Evolutionary conservation across 192 early-diverging fungal genomes (phyloP), one percentile per base, ranked within the genome.

Genomic region (Blastocladiella britannica): DNA sequence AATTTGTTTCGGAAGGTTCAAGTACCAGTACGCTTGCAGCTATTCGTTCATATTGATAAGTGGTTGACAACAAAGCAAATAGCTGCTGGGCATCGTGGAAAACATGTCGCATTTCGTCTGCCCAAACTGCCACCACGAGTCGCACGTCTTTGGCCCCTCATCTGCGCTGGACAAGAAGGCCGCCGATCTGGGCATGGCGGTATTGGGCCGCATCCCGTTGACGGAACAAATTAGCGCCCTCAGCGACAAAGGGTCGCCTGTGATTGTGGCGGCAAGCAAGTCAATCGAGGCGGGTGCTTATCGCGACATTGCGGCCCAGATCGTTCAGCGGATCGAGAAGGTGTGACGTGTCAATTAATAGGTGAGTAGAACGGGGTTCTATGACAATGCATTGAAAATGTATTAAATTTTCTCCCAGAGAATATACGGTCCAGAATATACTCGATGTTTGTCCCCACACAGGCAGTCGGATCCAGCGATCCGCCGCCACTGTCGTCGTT

Each of bases 41-140:
- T n/a, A 8, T 26, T 27, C n/a, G 18, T 22, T 28, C 24, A 52
- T 0, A 20, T 56, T 20, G 54, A 58, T 52, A 26, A 12, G 23
- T 30, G 0, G 24, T 22, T 53, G 29, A 29, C 26, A 26, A 22
- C 22, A 52, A 52, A 26, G 22, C 51, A 43, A 51, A 5, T 63
- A 87, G 86, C 87, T 92, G 51, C 68, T 92, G 7, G 89, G 89
- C 7, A 53, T 90, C 18, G 79, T 92, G 0, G 80, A 93, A 62
- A 93, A 93, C 64, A 93, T 93, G 90, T 81, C 78, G 23, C 66
- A 77, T 5, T 89, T 80, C 60, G 65, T 76, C 7, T 93, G 90
- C 61, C 77, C 85, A 6, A 81, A 85, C 53, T 93, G 90, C 62
- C 68, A 73, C 5, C 82, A 87, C 66, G 65, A 75, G 63, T 73